Conservation (phyloP, 768 basidiomycete species). For the Mycena sanguinolenta region DNA sequence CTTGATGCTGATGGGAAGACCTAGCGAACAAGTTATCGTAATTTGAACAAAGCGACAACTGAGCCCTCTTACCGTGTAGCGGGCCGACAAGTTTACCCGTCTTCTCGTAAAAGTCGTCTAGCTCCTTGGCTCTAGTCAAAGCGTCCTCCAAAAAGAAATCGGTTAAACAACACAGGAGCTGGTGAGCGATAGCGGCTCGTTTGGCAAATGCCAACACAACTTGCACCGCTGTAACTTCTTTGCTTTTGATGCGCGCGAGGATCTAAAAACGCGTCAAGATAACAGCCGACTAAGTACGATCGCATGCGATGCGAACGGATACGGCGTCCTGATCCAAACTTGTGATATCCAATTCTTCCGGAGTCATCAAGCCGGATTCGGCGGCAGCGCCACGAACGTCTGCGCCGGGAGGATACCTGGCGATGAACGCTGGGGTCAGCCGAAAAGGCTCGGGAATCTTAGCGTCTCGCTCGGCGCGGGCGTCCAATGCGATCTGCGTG, state of each 20-base stretch:
- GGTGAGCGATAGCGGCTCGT: constrained; percentile 67
- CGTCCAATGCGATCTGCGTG: constrained; percentile 30
- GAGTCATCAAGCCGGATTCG: constrained; percentile 47
- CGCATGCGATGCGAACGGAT: constrained; percentile 32
- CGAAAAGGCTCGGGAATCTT: constrained; percentile 32
- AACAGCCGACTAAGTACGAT: not conserved
- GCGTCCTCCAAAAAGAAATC: constrained; percentile 62
- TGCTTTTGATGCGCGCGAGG: constrained; percentile 42
- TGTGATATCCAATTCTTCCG: constrained; percentile 51
- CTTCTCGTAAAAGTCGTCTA: constrained; percentile 53
- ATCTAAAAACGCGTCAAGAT: constrained; percentile 15
- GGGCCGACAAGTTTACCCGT: constrained; percentile 59
- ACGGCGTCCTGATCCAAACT: constrained; percentile 51
- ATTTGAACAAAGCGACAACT: not conserved
- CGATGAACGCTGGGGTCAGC: constrained; percentile 28
- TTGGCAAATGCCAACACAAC: constrained; percentile 60
- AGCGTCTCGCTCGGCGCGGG: constrained; percentile 31
- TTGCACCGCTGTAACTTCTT: constrained; percentile 52
- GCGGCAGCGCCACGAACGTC: constrained; percentile 50
- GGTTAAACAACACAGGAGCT: constrained; percentile 54
- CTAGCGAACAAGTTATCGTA: not conserved
- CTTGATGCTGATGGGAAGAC: constrained; percentile 54
- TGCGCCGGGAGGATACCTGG: constrained; percentile 35
- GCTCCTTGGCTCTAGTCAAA: constrained; percentile 52
- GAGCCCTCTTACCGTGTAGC: constrained; percentile 51